Evolutionary conservation across 129 eudicot species (phyloP).

Genomic region (Centrapalus pauciflorus): DNA sequence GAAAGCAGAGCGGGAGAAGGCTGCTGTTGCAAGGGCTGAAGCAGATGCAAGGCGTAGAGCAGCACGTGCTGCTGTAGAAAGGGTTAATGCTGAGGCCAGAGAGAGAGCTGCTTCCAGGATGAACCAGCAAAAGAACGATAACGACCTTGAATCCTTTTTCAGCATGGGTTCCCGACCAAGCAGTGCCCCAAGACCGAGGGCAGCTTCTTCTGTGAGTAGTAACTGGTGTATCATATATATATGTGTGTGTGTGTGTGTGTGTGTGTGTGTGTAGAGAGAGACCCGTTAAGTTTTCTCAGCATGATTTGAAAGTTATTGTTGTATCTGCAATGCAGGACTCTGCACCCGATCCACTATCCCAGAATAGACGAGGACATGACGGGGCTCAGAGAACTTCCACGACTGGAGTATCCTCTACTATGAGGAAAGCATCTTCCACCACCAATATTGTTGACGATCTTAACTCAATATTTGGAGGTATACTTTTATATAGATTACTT

Average conservation of each 20-base stretch:
- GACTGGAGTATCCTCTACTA: slow-evolving; percentile 56
- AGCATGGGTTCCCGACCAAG: slow-evolving; percentile 66
- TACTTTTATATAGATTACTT: not conserved
- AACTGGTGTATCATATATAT: not conserved
- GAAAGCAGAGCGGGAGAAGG: slow-evolving; percentile 63
- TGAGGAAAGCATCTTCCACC: slow-evolving; percentile 81
- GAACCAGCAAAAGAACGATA: slow-evolving; percentile 83
- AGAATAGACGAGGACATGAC: slow-evolving; percentile 60
- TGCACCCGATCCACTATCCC: slow-evolving; percentile 46
- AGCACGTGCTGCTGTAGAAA: slow-evolving; percentile 70
- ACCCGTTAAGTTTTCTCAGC: not conserved
- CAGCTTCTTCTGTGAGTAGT: slow-evolving; percentile 67
- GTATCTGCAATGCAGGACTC: slow-evolving; percentile 21
- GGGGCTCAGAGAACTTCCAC: slow-evolving; percentile 49
- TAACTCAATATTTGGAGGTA: slow-evolving; percentile 94
- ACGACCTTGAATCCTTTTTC: slow-evolving; percentile 92
- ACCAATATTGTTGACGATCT: slow-evolving; percentile 86
- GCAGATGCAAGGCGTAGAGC: slow-evolving; percentile 80
- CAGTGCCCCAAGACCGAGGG: slow-evolving; percentile 89
- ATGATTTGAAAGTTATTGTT: not conserved
- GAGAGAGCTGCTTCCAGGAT: slow-evolving; percentile 77
- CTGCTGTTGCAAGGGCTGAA: slow-evolving; percentile 61
- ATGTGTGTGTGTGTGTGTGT: no score
- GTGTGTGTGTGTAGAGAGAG: no score
- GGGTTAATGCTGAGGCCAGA: slow-evolving; percentile 78